Conservation (phyloP, 2,329 filamentous ascomycete genomes). For the Sporothrix sp. region DNA sequence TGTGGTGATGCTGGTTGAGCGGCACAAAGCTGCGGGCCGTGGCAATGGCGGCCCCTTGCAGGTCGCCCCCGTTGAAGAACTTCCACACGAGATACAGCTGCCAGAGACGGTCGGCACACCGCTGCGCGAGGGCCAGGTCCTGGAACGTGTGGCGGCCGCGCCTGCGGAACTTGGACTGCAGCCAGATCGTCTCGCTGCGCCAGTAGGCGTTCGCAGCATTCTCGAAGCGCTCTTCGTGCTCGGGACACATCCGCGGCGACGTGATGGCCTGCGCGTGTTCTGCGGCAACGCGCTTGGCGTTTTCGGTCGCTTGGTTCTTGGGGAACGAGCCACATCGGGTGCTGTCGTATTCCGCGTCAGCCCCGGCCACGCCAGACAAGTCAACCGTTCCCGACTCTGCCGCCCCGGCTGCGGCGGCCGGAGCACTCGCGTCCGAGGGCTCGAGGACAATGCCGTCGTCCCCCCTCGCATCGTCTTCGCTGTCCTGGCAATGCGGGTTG, state of each 20-base stretch:
- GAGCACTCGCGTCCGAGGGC: too few species aligned
- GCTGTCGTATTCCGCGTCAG: too few species aligned
- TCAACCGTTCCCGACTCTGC: too few species aligned
- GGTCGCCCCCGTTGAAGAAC: slow-evolving; percentile 7
- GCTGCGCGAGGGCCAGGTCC: not conserved
- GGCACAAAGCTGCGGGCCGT: not conserved
- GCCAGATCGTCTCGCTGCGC: slow-evolving; percentile 15
- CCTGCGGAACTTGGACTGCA: not conserved
- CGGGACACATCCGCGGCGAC: slow-evolving; percentile 11
- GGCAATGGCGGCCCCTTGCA: not conserved
- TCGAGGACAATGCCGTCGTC: too few species aligned
- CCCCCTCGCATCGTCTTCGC: too few species aligned
- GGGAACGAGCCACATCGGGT: too few species aligned
- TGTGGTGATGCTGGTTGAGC: not conserved
- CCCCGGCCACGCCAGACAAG: too few species aligned
- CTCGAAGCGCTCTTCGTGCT: slow-evolving; percentile 11
- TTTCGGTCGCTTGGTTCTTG: too few species aligned
- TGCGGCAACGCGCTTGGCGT: too few species aligned
- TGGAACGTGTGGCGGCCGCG: not conserved
- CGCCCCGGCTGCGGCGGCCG: too few species aligned
- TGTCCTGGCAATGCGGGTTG: too few species aligned
- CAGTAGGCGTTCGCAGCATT: slow-evolving; percentile 3
- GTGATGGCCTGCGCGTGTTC: not conserved
- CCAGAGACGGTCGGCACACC: slow-evolving; percentile 10
- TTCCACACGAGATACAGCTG: slow-evolving; percentile 14